Percentiles rank a stretch among this genome's conserved stretches.
phyloP scores from a whole-genome alignment of 2,329 filamentous ascomycete species.

The Sclerotinia sclerotiorum region DNA sequence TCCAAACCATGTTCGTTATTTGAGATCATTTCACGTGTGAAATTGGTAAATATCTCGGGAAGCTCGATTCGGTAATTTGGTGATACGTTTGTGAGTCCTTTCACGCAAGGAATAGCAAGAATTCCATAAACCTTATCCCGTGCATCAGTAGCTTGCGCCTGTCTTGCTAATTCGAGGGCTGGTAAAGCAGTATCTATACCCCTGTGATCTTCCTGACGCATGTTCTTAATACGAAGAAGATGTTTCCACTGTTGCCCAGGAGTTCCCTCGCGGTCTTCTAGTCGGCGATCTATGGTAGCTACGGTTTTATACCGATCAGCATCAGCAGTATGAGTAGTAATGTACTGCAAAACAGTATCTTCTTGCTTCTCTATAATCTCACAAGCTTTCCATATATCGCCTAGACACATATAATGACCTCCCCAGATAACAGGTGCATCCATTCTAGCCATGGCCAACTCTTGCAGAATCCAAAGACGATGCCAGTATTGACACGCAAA shows the following conservation, averaged over 20 bases:
- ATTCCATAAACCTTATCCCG: conserved; percentile 23
- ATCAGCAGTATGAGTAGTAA: conserved; percentile 4
- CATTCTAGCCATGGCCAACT: conserved; percentile 16
- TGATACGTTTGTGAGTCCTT: conserved; percentile 6
- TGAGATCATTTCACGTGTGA: conserved; percentile 17
- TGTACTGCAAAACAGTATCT: conserved; percentile 9
- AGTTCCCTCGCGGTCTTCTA: conserved; percentile 16
- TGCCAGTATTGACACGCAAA: conserved; percentile 21
- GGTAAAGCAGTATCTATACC: conserved; percentile 8
- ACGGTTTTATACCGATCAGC: background rate
- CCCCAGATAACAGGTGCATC: conserved; percentile 19
- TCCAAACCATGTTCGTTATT: conserved; percentile 19
- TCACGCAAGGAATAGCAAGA: conserved; percentile 18
- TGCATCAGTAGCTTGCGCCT: conserved; percentile 23
- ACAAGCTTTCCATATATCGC: conserved; percentile 21
- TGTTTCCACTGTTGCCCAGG: conserved; percentile 22
- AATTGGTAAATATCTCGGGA: conserved; percentile 13
- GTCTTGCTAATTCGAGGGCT: conserved; percentile 14
- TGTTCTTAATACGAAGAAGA: conserved; percentile 20
- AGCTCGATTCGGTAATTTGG: conserved; percentile 17
- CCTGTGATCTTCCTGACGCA: conserved; percentile 3
- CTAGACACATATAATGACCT: conserved; percentile 5
- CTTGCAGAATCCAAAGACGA: conserved; percentile 23
- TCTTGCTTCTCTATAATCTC: conserved; percentile 15
- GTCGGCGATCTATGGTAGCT: conserved; percentile 16